Evolutionary conservation across 2,329 filamentous ascomycete genomes (phyloP), one percentile per base, ranked within the genome.

Genomic region (Calonectria naviculata): DNA sequence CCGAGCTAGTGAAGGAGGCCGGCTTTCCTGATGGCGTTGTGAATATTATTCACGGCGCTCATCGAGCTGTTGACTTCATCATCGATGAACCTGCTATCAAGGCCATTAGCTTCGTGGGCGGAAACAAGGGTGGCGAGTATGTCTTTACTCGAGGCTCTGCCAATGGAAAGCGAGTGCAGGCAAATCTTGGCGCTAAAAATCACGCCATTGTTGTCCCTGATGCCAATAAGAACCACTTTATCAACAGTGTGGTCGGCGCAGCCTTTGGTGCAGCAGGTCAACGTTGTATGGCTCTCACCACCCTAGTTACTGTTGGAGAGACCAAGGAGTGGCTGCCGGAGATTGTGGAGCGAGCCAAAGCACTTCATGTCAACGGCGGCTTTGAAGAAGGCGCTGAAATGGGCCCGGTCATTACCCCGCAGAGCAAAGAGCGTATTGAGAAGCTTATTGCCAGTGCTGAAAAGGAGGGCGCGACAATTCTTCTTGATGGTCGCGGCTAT

Each of bases 101-200:
- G 28, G 66, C 66, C 12, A 46, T 68, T 12, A 93, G 90, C 83
- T 96, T 96, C 78, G 93, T 96, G 52, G 94, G 94, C 71, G 91
- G 92, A 84, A 95, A 95, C 87, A 93, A 93, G 87, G 94, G 93
- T 15, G 94, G 94, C 79, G 93, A 95, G 84, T 95, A 96, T 86
- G 95, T 96, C 82, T 95, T 91, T 84, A 83, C 87, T 56, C 90
- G 93, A 64, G 93, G 90, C 31, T 94, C 93, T 1, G 93, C 93
- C 78, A 94, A 95, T 78, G 94, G 94, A 80, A 96, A 96, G 89
- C 92, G 94, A 78, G 93, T 95, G 24, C 94, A 96, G 85, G 94
- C 94, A 81, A 95, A 96, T 84, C 85, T 96, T 72, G 94, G 94
- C 44, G 94, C 94, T 74, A 96, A 96, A 89, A 96, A 96, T 87